Conservation (phyloP, 352 stramenopile genomes). For the Phytophthora uliginosa region DNA sequence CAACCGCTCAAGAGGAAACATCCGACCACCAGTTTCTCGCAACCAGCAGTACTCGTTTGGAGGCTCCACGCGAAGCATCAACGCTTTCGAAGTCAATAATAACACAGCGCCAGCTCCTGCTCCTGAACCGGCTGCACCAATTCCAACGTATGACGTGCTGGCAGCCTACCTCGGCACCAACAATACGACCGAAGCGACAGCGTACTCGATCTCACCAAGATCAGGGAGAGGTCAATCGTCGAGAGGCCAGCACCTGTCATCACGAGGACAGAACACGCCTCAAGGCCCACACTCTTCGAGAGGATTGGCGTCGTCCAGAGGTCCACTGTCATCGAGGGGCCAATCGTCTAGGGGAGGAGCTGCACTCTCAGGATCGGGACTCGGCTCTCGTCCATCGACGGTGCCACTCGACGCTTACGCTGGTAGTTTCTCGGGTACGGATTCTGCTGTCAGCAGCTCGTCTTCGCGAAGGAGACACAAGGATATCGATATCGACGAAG, state of each 20-base stretch:
- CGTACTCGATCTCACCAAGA: conserved; percentile 33
- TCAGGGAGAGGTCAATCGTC: conserved; percentile 17
- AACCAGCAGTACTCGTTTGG: conserved; percentile 55
- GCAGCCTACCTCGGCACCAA: conserved; percentile 50
- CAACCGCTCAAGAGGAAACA: conserved; percentile 27
- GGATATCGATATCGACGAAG: conserved; percentile 44
- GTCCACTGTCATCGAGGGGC: conserved; percentile 34
- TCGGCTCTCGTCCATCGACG: conserved; percentile 32
- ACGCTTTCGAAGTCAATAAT: conserved; percentile 23
- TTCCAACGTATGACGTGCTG: conserved; percentile 52
- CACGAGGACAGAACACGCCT: conserved; percentile 23
- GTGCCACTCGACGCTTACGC: conserved; percentile 38
- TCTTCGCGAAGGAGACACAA: conserved; percentile 46
- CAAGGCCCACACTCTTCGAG: conserved; percentile 23
- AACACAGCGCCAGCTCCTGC: conserved; percentile 18
- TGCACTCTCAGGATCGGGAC: conserved; percentile 27
- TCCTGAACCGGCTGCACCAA: conserved; percentile 25
- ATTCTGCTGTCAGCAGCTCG: conserved; percentile 24
- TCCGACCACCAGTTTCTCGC: conserved; percentile 32
- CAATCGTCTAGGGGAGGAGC: conserved; percentile 23
- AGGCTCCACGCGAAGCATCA: conserved; percentile 16
- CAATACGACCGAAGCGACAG: conserved; percentile 32
- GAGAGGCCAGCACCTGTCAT: conserved; percentile 14
- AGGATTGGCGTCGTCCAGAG: conserved; percentile 30
- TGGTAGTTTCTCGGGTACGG: conserved; percentile 32